Evolutionary conservation across 2,329 filamentous ascomycete species (phyloP).

Genomic region (Beauveria asiatica): DNA sequence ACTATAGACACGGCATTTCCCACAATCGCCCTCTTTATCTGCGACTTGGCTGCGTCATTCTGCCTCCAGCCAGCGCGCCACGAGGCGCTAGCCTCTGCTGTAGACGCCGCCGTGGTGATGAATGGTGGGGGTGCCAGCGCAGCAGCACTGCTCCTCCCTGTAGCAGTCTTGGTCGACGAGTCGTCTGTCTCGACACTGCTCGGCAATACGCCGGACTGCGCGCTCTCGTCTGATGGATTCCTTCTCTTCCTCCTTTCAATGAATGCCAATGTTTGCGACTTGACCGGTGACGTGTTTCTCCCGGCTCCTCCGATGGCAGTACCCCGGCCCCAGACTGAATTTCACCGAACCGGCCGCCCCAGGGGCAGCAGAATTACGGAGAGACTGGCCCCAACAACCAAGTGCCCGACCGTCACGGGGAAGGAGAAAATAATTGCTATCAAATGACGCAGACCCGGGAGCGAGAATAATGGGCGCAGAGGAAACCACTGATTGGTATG

Average conservation of each 20-base stretch:
- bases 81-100: neutral
- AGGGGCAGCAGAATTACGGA: conserved; percentile 1
- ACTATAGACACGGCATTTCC: neutral
- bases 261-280: too few relatives aligned
- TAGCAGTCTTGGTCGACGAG: neutral
- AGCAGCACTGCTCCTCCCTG: neutral
- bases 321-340: neutral
- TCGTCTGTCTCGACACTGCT: neutral
- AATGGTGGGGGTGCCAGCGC: conserved; percentile 4
- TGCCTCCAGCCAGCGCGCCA: conserved; percentile 5
- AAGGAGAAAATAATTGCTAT: neutral
- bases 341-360: conserved; percentile 6
- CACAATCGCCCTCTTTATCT: neutral
- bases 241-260: too few relatives aligned
- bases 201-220: neutral
- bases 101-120: conserved; percentile 5
- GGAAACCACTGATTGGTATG: neutral
- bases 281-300: too few relatives aligned
- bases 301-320: neutral
- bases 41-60: neutral
- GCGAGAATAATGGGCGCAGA: neutral
- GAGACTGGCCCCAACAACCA: conserved; percentile 1
- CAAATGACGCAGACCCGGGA: conserved; percentile 2
- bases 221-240: neutral
- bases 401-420: neutral